Base-by-base conservation (phyloP, 257 asterid genomes). In the Solanum bulbocastanum region DNA sequence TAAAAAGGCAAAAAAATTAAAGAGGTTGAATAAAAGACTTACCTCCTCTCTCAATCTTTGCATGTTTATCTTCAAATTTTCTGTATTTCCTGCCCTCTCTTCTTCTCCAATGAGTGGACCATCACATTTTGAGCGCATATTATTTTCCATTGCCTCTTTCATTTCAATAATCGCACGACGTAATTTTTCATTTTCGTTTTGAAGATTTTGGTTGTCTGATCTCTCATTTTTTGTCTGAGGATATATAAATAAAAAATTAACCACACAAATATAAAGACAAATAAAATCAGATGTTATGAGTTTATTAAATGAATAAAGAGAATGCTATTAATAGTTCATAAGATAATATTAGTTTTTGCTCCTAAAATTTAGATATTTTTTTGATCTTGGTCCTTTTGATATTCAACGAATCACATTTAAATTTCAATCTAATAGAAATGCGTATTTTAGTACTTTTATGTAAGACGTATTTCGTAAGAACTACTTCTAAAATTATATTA, bases 171-270 rank as follows among this genome's bases (percentile, higher is more conserved):
- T 91, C 90, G 93, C 94, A 30, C 86, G 84, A 37, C 83, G 93
- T 25, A 93, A 85, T 81, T 88, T 92, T 69, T 93, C 94, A 87
- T 93, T 95, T 85, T 94, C 95, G 5, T 89, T 22, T 46, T 89
- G 91, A 42, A 94, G 94, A 65, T 86, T 52, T 81, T 84, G 86
- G 87, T 94, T 93, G 87, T 90, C 91, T 65, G 92, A 93, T 89
- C 76, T 94, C 82, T 93, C 95, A 86, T 87, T 87, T 71, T 90
- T 94, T 37, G 91, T 92, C 98, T 95, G 30, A 13, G 94, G 30
- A 22, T 56, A 49, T 8, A 58, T n/a, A 44, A 27, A 16, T 0
- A 15, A 0, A 52, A 52, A 52, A 52, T 16, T 27, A 13, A 83
- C 33, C 25, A 58, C 27, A 49, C 49, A 32, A 66, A 83, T 60